Evolutionary conservation across 805 yeast genomes (phyloP).

Genomic region (Lachancea meyersii): DNA sequence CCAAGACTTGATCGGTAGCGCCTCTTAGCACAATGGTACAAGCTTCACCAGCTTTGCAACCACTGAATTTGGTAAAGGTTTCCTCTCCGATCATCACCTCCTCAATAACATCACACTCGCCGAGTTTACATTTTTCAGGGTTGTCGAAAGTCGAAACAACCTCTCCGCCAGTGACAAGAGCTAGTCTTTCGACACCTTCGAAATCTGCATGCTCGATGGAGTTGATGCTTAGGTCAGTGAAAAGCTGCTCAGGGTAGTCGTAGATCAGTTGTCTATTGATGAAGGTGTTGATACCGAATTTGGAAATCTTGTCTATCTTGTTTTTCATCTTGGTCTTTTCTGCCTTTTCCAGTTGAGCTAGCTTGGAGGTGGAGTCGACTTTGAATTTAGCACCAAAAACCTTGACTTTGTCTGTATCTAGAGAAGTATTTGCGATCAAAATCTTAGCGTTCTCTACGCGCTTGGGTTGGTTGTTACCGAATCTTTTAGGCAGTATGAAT

Average conservation of each 20-base stretch:
- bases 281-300: constrained; percentile 81
- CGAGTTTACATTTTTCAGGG: constrained; percentile 80
- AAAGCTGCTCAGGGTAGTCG: constrained; percentile 95
- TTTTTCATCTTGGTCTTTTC: constrained; percentile 88
- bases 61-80: constrained; percentile 84
- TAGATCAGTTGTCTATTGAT: constrained; percentile 95
- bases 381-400: constrained; percentile 96
- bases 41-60: constrained; percentile 91
- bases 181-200: constrained; percentile 94
- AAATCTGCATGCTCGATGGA: constrained; percentile 98
- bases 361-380: constrained; percentile 89
- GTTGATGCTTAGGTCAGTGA: constrained; percentile 79
- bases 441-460: constrained; percentile 75
- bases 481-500: constrained; percentile 81
- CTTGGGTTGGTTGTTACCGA: constrained; percentile 93
- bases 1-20: constrained; percentile 93
- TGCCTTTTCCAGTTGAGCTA: constrained; percentile 90
- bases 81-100: constrained; percentile 93
- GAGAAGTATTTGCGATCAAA: constrained; percentile 87
- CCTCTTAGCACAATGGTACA: constrained; percentile 95
- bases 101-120: constrained; percentile 83
- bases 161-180: constrained; percentile 96
- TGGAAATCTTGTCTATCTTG: constrained; percentile 83
- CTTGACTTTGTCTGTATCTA: constrained; percentile 97
- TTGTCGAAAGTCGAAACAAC: constrained; percentile 93